Base-by-base conservation (phyloP, 768 basidiomycete genomes). In the Xerocomellus dryophilus region DNA sequence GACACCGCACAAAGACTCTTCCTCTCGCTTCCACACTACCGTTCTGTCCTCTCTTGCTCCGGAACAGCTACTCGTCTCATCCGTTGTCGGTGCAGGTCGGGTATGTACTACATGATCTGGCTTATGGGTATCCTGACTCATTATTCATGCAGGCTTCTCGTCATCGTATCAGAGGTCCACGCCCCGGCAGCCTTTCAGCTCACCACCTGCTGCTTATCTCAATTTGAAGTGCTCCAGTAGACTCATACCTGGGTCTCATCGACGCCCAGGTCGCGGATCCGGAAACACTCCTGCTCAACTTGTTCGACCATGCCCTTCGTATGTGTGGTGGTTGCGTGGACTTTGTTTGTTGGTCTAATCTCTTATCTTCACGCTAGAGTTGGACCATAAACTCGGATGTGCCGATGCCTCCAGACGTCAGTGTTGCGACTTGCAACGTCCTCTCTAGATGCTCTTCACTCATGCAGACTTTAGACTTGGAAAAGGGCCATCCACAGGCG, bases 401-500 rank as follows among this genome's bases (percentile, higher is more conserved):
- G 0, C 66, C 65, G 0, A 43, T 61, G 43, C 21, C 56, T 36
- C 52, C 66, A 41, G 70, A 72, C 0, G 70, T 72, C 45, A 43
- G 73, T 57, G 7, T 47, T 41, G 62, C 42, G 6, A 2, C 4
- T 47, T 41, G 62, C 42, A 7, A 2, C 4, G 2, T 32, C 15
- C 17, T 27, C 29, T 25, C 41, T 20, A 2, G 1, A 17, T 20
- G 2, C 20, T 29, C 7, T 17, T 25, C 43, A 23, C 43, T 53
- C 35, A 55, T 9, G 5, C 17, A 4, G 8, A 18, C 21, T n/a
- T 29, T 48, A 90, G 86, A 65, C 74, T 43, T 85, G 78, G 68
- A 84, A 84, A 62, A 70, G 84, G 57, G 84, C 84, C 8, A 77
- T 90, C 7, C 73, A 82, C 59, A 81, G 76, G 31, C 67, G 77